Evolutionary conservation across 345 rosid genomes (phyloP), one percentile per base, ranked within the genome.

Genomic region (Hibiscus syriacus): DNA sequence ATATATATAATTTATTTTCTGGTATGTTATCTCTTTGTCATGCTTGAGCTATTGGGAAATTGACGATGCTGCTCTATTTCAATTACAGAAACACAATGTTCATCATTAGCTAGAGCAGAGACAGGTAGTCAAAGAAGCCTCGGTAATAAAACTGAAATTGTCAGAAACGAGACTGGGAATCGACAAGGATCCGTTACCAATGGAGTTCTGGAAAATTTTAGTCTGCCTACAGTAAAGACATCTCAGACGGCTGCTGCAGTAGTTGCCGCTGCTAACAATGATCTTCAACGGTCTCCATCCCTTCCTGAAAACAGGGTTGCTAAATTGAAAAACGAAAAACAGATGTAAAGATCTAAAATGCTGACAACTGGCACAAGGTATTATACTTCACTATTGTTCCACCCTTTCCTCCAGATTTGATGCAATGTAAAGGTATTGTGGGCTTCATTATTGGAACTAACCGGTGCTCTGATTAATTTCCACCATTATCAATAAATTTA

Each of bases 81-180:
- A 55, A 27, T 74, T 72, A 67, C 89, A 92, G 99, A 95, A 83
- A 82, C 86, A 5, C 81, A 85, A 55, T 88, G 83, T 78, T 90
- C 86, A 57, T 78, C 87, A 6, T 71, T 84, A 27, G 90, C 88
- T 34, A 86, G 94, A 82, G 72, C 75, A 54, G 93, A 90, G 61
- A 16, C 67, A 66, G 89, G 83, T 60, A 69, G 59, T 78, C 82
- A 71, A 29, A 81, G 72, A 75, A 87, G 79, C 20, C 55, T 69
- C 70, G 50, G 66, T 80, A 85, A 78, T 34, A 73, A 80, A 68
- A 67, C 70, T 17, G 52, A 77, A 68, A 73, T 66, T 34, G 72
- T 71, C 30, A 80, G 81, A 83, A 70, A 73, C 10, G 86, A 81
- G 77, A 64, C 71, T 12, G 88, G 80, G 64, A 73, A 74, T 66